These are phyloP conservation scores for Botrytis elliptica DNA, from an alignment of 2,329 filamentous ascomycete genomes.

Conservation along the genomic window DNA sequence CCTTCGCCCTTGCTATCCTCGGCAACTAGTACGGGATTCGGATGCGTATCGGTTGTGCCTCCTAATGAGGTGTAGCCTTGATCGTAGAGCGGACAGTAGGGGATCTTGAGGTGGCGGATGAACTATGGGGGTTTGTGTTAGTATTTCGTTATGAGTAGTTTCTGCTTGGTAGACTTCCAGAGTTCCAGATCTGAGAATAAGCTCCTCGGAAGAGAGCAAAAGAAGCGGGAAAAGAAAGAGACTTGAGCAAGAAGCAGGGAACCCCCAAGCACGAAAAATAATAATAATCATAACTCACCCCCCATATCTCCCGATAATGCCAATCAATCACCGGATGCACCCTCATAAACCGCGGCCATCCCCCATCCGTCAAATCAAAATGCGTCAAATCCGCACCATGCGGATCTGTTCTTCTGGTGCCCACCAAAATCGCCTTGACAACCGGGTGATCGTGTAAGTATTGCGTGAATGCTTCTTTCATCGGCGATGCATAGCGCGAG, in stretches of 20 bases:
- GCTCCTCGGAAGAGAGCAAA: not conserved
- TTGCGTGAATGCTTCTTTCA: conserved; percentile 75
- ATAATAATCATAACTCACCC: conserved; percentile 55
- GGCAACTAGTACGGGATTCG: conserved; percentile 71
- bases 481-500: conserved; percentile 70
- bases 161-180: not conserved
- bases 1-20: conserved; percentile 34
- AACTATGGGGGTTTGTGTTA: conserved; percentile 53
- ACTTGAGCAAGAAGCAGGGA: not conserved
- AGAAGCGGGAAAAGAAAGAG: not conserved
- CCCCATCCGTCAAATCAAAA: conserved; percentile 84
- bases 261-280: not conserved
- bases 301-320: conserved; percentile 95
- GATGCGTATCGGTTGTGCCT: conserved; percentile 82
- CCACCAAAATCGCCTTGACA: conserved; percentile 80
- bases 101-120: conserved; percentile 72
- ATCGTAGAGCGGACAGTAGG: conserved; percentile 87
- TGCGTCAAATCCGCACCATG: conserved; percentile 75
- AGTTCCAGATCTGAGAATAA: not conserved
- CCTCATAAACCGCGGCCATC: conserved; percentile 90
- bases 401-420: conserved; percentile 87
- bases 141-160: not conserved
- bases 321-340: conserved; percentile 96
- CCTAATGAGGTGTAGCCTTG: conserved; percentile 89
- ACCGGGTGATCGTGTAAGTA: conserved; percentile 66